Percentiles rank a stretch among this genome's conserved stretches.
Evolutionary conservation across 306 rosid species (phyloP).

Genomic region (Inga oerstediana): DNA sequence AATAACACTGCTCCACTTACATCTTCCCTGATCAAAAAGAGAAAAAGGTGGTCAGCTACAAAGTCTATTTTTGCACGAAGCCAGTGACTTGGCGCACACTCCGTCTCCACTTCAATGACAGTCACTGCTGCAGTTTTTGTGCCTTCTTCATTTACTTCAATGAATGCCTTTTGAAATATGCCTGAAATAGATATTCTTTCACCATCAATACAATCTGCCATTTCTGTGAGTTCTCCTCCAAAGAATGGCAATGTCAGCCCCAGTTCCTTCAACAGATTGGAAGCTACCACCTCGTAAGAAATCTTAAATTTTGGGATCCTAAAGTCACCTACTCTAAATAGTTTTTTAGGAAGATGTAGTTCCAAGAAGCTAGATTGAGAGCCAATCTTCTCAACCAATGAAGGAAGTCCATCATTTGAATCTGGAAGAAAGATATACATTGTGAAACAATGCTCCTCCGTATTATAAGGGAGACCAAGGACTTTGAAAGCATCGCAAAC

Average conservation of each 20-base stretch:
- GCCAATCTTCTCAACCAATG: constrained; percentile 60
- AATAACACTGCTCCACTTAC: neutral
- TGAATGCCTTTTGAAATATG: constrained; percentile 64
- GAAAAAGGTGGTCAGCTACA: neutral
- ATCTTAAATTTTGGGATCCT: constrained; percentile 74
- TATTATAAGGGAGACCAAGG: constrained; percentile 58
- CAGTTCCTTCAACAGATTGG: constrained; percentile 49
- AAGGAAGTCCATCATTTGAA: constrained; percentile 60
- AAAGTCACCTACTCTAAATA: constrained; percentile 56
- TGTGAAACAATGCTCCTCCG: constrained; percentile 50
- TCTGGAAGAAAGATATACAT: constrained; percentile 80
- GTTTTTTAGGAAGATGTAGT: constrained; percentile 42
- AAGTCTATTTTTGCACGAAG: too few species aligned
- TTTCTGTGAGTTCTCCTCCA: constrained; percentile 57
- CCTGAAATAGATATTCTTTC: constrained; percentile 51
- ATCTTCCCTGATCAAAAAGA: neutral
- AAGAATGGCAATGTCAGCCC: constrained; percentile 71
- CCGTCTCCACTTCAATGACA: too few species aligned
- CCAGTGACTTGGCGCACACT: too few species aligned
- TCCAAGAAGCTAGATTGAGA: constrained; percentile 59
- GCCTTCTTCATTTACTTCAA: constrained; percentile 84
- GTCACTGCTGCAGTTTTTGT: constrained; percentile 77
- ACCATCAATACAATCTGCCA: constrained; percentile 57
- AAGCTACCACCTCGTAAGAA: constrained; percentile 61
- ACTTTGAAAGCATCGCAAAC: constrained; percentile 68